Percentiles rank a stretch among this genome's conserved stretches.
Conservation (phyloP, 768 basidiomycete species). For the Psilocybe tampanensis region DNA sequence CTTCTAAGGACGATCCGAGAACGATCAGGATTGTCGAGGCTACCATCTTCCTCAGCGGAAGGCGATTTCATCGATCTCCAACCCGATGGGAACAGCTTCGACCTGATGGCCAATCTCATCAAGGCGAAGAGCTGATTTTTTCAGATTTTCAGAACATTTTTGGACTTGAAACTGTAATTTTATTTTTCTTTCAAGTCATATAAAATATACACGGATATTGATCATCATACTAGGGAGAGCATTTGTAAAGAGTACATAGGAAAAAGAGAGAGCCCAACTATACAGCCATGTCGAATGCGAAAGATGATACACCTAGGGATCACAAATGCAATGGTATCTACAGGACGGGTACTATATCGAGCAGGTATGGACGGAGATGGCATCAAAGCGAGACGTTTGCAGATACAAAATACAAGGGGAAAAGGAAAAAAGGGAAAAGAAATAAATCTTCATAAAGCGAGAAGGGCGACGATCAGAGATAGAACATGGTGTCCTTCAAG, state of each 20-base stretch:
- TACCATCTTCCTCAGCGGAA: conserved; percentile 19
- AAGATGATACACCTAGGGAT: neutral
- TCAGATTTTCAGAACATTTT: neutral
- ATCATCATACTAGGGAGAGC: too few species aligned
- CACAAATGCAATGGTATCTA: too few species aligned
- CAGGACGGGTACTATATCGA: too few species aligned
- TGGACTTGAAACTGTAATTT: neutral
- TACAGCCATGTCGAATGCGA: too few species aligned
- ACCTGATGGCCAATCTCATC: conserved; percentile 89
- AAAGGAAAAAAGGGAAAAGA: neutral
- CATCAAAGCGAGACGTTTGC: neutral
- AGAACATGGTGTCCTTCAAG: conserved; percentile 77
- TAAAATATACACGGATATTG: neutral
- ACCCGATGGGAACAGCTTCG: conserved; percentile 97
- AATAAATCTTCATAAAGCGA: too few species aligned
- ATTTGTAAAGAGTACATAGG: too few species aligned
- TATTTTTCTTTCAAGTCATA: conserved; percentile 1
- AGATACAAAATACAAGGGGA: neutral
- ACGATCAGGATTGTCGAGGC: conserved; percentile 31
- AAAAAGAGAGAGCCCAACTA: too few species aligned
- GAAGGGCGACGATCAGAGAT: conserved; percentile 43
- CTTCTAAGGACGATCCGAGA: conserved; percentile 81
- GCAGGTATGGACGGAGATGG: too few species aligned
- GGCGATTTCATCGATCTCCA: conserved; percentile 83
- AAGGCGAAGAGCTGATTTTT: conserved; percentile 45